Base-by-base conservation (phyloP, 225 moss, liverwort and hornwort genomes). In the Pseudoscleropodium purum region DNA sequence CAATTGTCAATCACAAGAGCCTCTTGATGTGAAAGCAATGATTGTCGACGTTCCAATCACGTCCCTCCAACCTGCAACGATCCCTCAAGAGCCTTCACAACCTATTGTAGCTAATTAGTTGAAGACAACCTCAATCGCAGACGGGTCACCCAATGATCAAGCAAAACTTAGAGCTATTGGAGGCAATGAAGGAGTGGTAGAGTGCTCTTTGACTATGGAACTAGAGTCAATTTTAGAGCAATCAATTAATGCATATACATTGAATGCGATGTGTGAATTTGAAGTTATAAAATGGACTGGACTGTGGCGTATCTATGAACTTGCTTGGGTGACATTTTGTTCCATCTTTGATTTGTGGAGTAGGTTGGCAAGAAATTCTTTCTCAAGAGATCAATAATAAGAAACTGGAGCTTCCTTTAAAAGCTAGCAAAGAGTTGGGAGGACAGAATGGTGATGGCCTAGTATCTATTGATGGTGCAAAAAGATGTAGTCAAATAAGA, bases 331-430 rank as follows among this genome's bases (percentile, higher is more conserved):
- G 56, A 84, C 89, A 31, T 45, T 29, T 34, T 52, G 73, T 88
- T 83, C 41, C 62, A 51, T 39, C 17, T 84, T 30, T 37, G 39
- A 73, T 89, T 47, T 84, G 73, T 89, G 73, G 74, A 91, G 86
- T 91, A 95, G 95, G 74, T 85, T 95, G 95, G 95, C 92, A 92
- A 89, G 92, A 93, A 59, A 87, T 93, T 57, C 90, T 95, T 41
- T 93, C 91, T 60, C 87, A 91, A 84, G 95, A 92, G 84, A 93
- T 95, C 81, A 90, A 79, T 62, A 95, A 87, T 27, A 95, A 92
- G 73, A 95, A 90, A 88, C 54, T 89, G 88, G 93, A 95, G 91
- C 95, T 95, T 56, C 65, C 90, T 57, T 86, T 57, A 7, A 92
- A 90, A 87, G 84, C 91, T 49, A 52, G 87, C 83, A 63, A 93